These are phyloP conservation scores for Solanum sitiens DNA, from an alignment of 257 asterid species.

Conservation along the genomic window DNA sequence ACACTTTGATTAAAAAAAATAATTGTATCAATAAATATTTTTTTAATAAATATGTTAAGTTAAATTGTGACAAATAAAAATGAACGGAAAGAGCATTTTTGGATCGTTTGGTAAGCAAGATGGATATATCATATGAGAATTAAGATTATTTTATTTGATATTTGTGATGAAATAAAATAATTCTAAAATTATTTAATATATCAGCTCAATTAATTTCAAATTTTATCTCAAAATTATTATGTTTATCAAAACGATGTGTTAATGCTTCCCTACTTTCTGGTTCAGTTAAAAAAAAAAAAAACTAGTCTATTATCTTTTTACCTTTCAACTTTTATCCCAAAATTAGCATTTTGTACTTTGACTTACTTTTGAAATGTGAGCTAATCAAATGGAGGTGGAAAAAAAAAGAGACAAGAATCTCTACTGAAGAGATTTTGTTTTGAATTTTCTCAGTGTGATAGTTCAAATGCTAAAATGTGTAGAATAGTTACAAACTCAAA, in stretches of 20 bases:
- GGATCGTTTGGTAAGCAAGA: neutral
- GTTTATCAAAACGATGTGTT: neutral
- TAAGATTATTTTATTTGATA: neutral
- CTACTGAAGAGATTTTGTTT: neutral
- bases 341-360: neutral
- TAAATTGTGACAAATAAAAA: too few relatives aligned
- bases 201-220: neutral
- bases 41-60: too few relatives aligned
- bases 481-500: neutral
- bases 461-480: neutral
- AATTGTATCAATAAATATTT: too few relatives aligned
- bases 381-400: neutral
- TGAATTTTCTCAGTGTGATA: neutral
- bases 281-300: neutral
- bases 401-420: neutral
- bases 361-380: neutral
- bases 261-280: neutral
- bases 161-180: accelerated
- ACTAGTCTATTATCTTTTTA: neutral
- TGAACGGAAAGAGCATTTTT: neutral
- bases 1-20: too few relatives aligned
- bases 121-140: neutral
- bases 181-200: too few relatives aligned
- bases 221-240: too few relatives aligned
- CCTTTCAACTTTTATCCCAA: neutral